Conservation (phyloP, 139 green algal genomes). For the Chlamydomonas schloesseri region DNA sequence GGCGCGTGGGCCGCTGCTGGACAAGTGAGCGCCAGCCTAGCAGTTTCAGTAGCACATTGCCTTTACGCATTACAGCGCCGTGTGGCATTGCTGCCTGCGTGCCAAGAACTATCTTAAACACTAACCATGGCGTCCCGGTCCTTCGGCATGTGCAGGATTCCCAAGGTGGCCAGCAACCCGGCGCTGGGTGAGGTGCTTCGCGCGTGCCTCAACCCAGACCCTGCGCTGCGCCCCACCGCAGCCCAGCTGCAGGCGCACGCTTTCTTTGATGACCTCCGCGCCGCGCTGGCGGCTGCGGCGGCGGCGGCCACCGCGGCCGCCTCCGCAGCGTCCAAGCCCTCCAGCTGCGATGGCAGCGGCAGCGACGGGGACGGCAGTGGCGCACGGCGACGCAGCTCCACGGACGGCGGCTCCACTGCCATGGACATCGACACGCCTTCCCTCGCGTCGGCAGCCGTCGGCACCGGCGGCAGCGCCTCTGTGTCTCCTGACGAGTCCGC, state of each 20-base stretch:
- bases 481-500: no score
- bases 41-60: no score
- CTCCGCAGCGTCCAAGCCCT: not conserved
- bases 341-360: not conserved
- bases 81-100: no score
- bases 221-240: not conserved
- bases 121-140: no score
- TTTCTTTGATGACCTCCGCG: constrained; percentile 24
- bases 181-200: not conserved
- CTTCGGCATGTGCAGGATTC: constrained; percentile 36
- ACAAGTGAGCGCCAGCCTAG: constrained; percentile 7
- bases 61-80: no score
- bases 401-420: not conserved
- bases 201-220: constrained; percentile 25
- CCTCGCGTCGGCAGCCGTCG: no score
- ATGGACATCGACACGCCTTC: not conserved
- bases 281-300: not conserved
- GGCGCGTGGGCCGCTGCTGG: constrained; percentile 6
- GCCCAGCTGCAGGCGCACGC: constrained; percentile 12
- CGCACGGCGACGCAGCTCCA: not conserved
- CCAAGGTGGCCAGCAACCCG: constrained; percentile 6
- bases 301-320: no score
- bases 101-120: no score
- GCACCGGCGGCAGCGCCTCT: no score
- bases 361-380: not conserved